These are phyloP conservation scores for Entomophthora muscae DNA, from an alignment of 371 early-diverging fungal species.

Conservation along the genomic window DNA sequence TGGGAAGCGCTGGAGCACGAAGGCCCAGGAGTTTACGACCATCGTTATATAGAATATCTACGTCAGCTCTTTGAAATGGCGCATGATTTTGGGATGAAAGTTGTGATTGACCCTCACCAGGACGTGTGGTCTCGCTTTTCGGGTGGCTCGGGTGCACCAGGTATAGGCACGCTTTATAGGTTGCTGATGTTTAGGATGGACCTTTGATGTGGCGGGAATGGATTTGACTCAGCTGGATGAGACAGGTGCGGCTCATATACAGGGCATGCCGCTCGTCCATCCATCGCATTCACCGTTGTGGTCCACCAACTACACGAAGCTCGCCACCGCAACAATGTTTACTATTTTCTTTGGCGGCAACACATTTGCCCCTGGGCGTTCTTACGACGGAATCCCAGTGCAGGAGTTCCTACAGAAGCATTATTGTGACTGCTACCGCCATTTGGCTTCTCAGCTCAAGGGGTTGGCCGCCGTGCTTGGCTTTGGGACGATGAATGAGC, in stretches of 20 bases:
- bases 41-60: conserved; percentile 63
- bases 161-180: conserved; percentile 9
- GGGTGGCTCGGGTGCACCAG: conserved; percentile 75
- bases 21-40: conserved; percentile 70
- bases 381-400: conserved; percentile 24
- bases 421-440: conserved; percentile 29
- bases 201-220: conserved; percentile 49
- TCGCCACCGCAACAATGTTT: conserved; percentile 66
- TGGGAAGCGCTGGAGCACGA: conserved; percentile 78
- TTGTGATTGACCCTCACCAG: conserved; percentile 69
- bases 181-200: conserved; percentile 27
- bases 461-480: conserved; percentile 43
- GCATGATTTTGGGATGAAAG: conserved; percentile 42
- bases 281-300: conserved; percentile 25
- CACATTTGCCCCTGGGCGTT: conserved; percentile 32
- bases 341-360: conserved; percentile 67
- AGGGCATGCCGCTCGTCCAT: conserved; percentile 18
- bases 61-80: conserved; percentile 38
- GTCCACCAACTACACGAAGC: conserved; percentile 68
- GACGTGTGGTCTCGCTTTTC: conserved; percentile 56
- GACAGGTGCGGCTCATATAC: conserved; percentile 56
- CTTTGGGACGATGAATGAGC: conserved; percentile 56
- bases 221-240: conserved; percentile 37
- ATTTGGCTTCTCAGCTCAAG: conserved; percentile 24
- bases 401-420: conserved; percentile 55